phyloP scores from a whole-genome alignment of 139 green algal genomes.

The Axilococcus clingmanii region DNA sequence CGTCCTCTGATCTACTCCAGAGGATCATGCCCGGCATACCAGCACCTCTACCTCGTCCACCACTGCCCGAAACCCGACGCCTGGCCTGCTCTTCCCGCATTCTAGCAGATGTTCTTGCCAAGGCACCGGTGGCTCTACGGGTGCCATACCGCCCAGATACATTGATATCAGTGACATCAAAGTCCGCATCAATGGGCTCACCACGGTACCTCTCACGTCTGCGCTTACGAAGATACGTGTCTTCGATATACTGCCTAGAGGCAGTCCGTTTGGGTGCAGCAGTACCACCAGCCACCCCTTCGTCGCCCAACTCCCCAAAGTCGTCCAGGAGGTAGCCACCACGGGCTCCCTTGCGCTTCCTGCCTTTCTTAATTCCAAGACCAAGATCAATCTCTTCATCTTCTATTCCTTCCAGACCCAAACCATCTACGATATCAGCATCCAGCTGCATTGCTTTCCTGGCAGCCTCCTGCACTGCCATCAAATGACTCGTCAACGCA shows the following conservation, averaged over 20 bases:
- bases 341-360: slow-evolving; percentile 17
- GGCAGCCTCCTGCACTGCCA: slow-evolving; percentile 11
- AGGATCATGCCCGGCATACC: slow-evolving; percentile 4
- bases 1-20: slow-evolving; percentile 39
- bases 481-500: slow-evolving; percentile 22
- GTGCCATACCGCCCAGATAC: slow-evolving; percentile 17
- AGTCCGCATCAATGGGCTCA: slow-evolving; percentile 23
- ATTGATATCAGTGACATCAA: slow-evolving; percentile 12
- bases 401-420: slow-evolving; percentile 8
- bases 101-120: not conserved
- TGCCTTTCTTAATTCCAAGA: slow-evolving; percentile 12
- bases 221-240: not conserved
- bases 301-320: slow-evolving; percentile 1
- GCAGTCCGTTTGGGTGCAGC: not conserved
- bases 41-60: not conserved
- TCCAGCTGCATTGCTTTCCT: slow-evolving; percentile 7
- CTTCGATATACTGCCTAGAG: not conserved
- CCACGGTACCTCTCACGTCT: slow-evolving; percentile 4
- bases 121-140: not conserved
- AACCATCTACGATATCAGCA: slow-evolving; percentile 7
- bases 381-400: not conserved
- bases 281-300: not conserved
- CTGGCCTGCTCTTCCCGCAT: not conserved
- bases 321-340: slow-evolving; percentile 28
- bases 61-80: not conserved